A percentile compares a stretch with the other conserved stretches of the same genome.
Conservation (phyloP, 75 land plant species). For the Chamaecyparis obtusa region DNA sequence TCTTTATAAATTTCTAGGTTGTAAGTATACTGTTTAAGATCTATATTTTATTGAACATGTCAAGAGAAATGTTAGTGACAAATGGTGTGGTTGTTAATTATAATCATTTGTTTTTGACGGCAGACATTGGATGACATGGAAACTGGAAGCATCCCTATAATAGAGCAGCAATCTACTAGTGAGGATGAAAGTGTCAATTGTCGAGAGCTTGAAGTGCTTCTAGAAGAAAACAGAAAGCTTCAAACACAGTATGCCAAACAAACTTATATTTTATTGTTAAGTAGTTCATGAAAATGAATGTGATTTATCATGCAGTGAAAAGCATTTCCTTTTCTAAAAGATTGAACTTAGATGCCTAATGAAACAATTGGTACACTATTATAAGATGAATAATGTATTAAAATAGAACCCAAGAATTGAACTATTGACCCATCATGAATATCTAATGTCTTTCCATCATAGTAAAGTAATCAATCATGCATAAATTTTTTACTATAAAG, state of each 20-base stretch:
- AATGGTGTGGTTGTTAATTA: not conserved
- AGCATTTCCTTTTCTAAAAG: not conserved
- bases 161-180: not conserved
- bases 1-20: not conserved
- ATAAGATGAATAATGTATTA: not conserved
- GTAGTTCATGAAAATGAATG: not conserved
- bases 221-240: not conserved
- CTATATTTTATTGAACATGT: not conserved
- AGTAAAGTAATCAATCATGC: not conserved
- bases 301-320: not conserved
- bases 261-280: not conserved
- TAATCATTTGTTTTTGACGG: not conserved
- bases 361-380: not conserved
- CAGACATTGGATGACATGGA: not conserved
- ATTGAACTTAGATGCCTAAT: not conserved
- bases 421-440: not conserved
- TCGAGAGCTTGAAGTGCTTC: slow-evolving; percentile 2
- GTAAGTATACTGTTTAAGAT: not conserved
- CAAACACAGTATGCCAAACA: not conserved
- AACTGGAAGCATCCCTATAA: not conserved
- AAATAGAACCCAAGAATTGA: not conserved
- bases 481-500: not conserved
- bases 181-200: not conserved
- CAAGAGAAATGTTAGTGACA: not conserved
- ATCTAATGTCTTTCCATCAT: not conserved